Percentiles rank a stretch among this genome's conserved stretches.
phyloP scores from a whole-genome alignment of 202 grass and related monocot genomes.

The Carex sylvatica region DNA sequence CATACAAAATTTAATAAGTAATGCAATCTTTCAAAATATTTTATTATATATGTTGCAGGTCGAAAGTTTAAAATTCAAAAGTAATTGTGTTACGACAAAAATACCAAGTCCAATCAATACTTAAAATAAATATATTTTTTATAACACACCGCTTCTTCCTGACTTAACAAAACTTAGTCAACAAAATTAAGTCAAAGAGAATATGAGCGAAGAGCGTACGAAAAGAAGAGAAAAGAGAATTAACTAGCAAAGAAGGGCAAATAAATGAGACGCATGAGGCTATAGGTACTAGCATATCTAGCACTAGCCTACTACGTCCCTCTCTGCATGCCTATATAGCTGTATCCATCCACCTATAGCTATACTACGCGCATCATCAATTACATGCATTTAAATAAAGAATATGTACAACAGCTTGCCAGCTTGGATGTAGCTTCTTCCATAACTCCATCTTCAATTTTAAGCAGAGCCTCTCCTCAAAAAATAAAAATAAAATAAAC shows the following conservation, averaged over 20 bases:
- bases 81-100: too few relatives aligned
- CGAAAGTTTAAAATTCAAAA: too few relatives aligned
- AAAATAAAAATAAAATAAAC: too few relatives aligned
- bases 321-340: constrained; percentile 7
- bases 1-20: too few relatives aligned
- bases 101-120: too few relatives aligned
- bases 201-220: background rate
- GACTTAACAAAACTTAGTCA: background rate
- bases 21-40: too few relatives aligned
- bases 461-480: background rate
- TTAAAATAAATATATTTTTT: too few relatives aligned
- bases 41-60: too few relatives aligned
- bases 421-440: background rate
- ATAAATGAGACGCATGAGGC: constrained; percentile 12
- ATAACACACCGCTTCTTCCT: too few relatives aligned
- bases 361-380: background rate
- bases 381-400: constrained; percentile 6
- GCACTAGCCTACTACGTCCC: background rate
- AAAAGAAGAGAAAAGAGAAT: background rate
- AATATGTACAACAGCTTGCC: background rate
- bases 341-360: background rate
- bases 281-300: background rate
- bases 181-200: background rate
- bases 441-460: constrained; percentile 7
- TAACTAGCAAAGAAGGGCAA: background rate